Conservation (phyloP, 208 protist genomes). For the Crithidia expoeki region DNA sequence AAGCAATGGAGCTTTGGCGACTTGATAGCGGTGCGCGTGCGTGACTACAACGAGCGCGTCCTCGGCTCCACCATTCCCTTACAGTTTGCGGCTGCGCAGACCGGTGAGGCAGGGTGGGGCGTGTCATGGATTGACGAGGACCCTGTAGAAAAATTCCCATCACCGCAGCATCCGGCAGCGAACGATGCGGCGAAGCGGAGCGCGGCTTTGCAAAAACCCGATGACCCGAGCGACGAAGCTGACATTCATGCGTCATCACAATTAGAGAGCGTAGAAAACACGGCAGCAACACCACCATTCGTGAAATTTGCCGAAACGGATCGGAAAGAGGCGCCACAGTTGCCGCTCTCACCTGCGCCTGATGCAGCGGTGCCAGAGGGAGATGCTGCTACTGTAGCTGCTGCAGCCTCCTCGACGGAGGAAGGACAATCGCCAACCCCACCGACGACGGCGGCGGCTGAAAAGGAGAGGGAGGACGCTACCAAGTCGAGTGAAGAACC, state of each 20-base stretch:
- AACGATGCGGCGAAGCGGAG: neutral
- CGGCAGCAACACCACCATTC: no score
- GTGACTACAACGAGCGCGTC: slow-evolving; percentile 28
- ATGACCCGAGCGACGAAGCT: neutral
- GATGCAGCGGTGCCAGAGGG: no score
- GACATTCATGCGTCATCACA: no score
- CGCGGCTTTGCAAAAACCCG: neutral
- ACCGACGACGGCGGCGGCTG: neutral
- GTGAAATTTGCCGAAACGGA: no score
- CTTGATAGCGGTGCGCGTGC: slow-evolving; percentile 51
- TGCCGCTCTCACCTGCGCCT: no score
- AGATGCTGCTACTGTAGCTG: no score
- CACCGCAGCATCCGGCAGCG: neutral
- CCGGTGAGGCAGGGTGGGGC: slow-evolving; percentile 30
- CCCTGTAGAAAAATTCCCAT: slow-evolving; percentile 13
- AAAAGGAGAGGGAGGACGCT: neutral
- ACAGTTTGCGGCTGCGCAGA: slow-evolving; percentile 13
- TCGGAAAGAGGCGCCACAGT: no score
- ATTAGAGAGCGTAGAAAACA: no score
- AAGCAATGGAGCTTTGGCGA: slow-evolving; percentile 49
- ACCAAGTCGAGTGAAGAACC: neutral
- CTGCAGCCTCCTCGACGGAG: neutral
- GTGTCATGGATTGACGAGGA: slow-evolving; percentile 47
- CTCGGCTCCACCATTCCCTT: slow-evolving; percentile 61
- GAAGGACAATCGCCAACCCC: neutral